phyloP scores from a whole-genome alignment of 2,329 filamentous ascomycete genomes.

The Pseudocercospora macadamiae region DNA sequence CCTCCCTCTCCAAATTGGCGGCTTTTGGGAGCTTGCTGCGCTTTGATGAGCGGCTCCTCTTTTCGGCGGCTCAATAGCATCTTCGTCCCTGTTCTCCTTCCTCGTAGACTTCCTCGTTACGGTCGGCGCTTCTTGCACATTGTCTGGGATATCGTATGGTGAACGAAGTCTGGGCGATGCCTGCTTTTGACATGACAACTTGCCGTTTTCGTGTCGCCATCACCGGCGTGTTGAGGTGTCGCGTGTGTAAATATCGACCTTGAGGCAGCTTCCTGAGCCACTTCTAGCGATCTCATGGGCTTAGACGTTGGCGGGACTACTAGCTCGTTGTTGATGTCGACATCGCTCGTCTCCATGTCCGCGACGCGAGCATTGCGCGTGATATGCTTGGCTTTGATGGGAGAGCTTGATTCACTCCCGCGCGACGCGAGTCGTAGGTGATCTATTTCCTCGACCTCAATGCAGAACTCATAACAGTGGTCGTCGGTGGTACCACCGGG shows the following conservation, averaged over 20 bases:
- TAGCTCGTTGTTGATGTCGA: not conserved
- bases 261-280: not conserved
- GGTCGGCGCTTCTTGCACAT: not conserved
- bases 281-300: not conserved
- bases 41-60: not conserved
- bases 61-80: not conserved
- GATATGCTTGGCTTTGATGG: not conserved
- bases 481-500: too few relatives aligned
- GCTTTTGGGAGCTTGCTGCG: not conserved
- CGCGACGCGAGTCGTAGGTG: not conserved
- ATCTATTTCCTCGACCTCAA: not conserved
- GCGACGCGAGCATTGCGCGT: not conserved
- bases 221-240: not conserved
- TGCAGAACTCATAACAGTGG: too few relatives aligned
- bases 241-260: not conserved
- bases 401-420: not conserved
- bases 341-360: not conserved
- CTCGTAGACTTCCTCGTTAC: not conserved
- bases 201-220: not conserved
- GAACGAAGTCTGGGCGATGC: not conserved
- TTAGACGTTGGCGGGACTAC: not conserved
- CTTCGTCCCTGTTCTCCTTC: too few relatives aligned
- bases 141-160: constrained; percentile 7
- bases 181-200: not conserved
- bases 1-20: not conserved